phyloP scores from a whole-genome alignment of 2,329 filamentous ascomycete species.

The Thielaviopsis euricoi region DNA sequence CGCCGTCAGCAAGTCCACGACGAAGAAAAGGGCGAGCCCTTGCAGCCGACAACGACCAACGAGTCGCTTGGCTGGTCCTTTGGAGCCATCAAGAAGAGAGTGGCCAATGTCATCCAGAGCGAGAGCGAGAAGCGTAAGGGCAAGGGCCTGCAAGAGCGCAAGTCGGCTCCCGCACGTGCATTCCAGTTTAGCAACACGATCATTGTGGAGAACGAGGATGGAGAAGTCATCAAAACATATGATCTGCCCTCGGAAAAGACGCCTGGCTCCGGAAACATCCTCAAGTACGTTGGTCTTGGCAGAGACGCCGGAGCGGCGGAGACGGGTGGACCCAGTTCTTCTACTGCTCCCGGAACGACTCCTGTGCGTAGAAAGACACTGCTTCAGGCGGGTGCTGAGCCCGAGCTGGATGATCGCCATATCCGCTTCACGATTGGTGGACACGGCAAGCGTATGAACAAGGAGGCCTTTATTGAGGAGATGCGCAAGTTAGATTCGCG shows the following conservation, averaged over 20 bases:
- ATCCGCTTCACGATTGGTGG: slow-evolving; percentile 64
- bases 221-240: slow-evolving; percentile 74
- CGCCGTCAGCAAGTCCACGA: slow-evolving; percentile 11
- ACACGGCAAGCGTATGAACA: slow-evolving; percentile 59
- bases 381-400: slow-evolving; percentile 20
- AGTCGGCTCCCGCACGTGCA: slow-evolving; percentile 57
- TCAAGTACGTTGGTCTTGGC: slow-evolving; percentile 38
- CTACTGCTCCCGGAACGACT: slow-evolving; percentile 13
- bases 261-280: slow-evolving; percentile 12
- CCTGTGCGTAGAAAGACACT: slow-evolving; percentile 21
- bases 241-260: slow-evolving; percentile 45
- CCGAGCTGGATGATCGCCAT: slow-evolving; percentile 50
- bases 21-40: slow-evolving; percentile 14
- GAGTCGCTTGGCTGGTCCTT: slow-evolving; percentile 18
- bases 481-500: slow-evolving; percentile 56
- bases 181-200: slow-evolving; percentile 81
- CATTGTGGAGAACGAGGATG: slow-evolving; percentile 75
- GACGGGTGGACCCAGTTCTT: slow-evolving; percentile 12
- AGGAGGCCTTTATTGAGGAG: slow-evolving; percentile 62
- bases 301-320: slow-evolving; percentile 13
- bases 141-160: slow-evolving; percentile 37
- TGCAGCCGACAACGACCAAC: neutral
- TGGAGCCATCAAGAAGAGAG: slow-evolving; percentile 29
- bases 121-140: slow-evolving; percentile 46
- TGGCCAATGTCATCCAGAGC: slow-evolving; percentile 38